These are phyloP conservation scores for Seiridium unicorne DNA, from an alignment of 2,329 filamentous ascomycete species.

Conservation along the genomic window DNA sequence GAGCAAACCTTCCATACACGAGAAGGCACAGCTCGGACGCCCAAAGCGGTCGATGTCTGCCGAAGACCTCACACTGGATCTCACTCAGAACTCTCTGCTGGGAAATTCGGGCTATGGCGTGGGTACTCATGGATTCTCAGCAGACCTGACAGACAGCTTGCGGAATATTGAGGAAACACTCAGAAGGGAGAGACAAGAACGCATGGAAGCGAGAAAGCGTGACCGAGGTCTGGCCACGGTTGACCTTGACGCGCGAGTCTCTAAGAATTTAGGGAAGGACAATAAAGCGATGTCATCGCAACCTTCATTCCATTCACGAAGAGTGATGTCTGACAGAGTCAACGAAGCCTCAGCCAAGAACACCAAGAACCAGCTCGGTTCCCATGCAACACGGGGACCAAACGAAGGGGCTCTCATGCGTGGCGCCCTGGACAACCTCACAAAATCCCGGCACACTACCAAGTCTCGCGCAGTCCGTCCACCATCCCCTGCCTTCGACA, in stretches of 20 bases:
- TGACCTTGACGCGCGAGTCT: constrained; percentile 6
- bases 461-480: constrained; percentile 19
- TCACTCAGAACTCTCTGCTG: constrained; percentile 22
- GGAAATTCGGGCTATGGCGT: constrained; percentile 9
- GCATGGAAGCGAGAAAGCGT: constrained; percentile 13
- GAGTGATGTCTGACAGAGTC: constrained; percentile 20
- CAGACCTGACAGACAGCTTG: constrained; percentile 27
- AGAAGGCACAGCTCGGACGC: constrained; percentile 13
- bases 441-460: constrained; percentile 19
- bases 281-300: constrained; percentile 8
- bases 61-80: constrained; percentile 25
- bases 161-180: constrained; percentile 25
- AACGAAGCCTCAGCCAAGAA: constrained; percentile 16
- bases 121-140: constrained; percentile 6
- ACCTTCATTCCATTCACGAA: constrained; percentile 8
- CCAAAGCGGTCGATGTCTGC: constrained; percentile 20
- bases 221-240: constrained; percentile 16
- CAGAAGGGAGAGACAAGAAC: constrained; percentile 20
- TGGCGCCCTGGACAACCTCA: constrained; percentile 15
- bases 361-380: not conserved
- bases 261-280: not conserved
- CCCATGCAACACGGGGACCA: not conserved
- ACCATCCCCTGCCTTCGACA: constrained; percentile 23
- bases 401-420: constrained; percentile 13
- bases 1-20: constrained; percentile 18